phyloP scores from a whole-genome alignment of 257 asterid genomes.

The Solanum virginianum region DNA sequence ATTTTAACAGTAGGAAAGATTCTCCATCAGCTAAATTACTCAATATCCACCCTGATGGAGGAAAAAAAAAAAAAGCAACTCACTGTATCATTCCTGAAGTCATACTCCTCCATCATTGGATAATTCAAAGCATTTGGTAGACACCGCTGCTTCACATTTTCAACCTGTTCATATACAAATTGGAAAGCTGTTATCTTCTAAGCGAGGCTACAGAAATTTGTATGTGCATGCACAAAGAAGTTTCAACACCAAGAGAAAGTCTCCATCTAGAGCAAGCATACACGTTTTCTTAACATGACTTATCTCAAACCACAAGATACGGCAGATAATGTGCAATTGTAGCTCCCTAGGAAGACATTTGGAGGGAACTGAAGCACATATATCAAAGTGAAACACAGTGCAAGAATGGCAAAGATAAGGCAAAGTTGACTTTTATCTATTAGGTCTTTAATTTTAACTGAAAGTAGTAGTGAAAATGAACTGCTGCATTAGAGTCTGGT shows the following conservation, averaged over 20 bases:
- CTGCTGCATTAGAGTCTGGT: not conserved
- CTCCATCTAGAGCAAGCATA: not conserved
- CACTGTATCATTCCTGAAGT: slow-evolving; percentile 91
- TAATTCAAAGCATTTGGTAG: slow-evolving; percentile 88
- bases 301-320: not conserved
- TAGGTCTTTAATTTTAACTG: not conserved
- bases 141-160: slow-evolving; percentile 83
- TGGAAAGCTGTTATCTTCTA: not conserved
- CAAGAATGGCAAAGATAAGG: not conserved
- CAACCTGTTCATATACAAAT: slow-evolving; percentile 32
- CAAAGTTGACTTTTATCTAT: not conserved
- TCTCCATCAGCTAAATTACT: not conserved
- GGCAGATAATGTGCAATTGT: not conserved
- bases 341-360: not conserved
- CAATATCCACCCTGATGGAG: not conserved
- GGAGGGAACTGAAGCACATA: not conserved
- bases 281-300: not conserved
- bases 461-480: not conserved
- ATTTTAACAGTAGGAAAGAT: not conserved
- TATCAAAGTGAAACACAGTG: not conserved
- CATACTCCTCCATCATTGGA: slow-evolving; percentile 99
- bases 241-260: not conserved
- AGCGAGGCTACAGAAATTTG: not conserved
- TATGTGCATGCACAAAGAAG: not conserved
- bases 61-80: slow-evolving; percentile 18